Conservation (phyloP, 192 early-diverging fungal genomes). For the Anaeromyces robustus region DNA sequence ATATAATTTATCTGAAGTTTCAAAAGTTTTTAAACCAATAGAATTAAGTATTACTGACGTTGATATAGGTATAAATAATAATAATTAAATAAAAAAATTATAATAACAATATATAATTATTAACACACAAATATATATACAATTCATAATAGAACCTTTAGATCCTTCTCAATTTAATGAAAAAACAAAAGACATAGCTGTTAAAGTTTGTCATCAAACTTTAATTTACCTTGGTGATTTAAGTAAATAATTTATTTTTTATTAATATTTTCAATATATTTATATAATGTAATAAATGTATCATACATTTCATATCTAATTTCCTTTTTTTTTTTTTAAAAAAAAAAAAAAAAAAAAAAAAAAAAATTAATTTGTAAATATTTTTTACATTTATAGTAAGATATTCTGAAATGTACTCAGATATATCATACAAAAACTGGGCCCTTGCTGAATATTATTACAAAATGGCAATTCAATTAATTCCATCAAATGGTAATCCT, state of each 20-base stretch:
- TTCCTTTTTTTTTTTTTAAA: no score
- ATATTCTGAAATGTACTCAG: conserved; percentile 40
- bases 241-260: neutral
- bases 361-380: no score
- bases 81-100: neutral
- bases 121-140: no score
- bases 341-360: no score
- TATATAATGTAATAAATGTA: neutral
- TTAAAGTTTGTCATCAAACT: neutral
- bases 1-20: neutral
- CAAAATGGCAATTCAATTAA: conserved; percentile 33
- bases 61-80: neutral
- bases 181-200: neutral
- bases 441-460: conserved; percentile 41
- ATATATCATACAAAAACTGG: conserved; percentile 38
- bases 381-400: conserved; percentile 20
- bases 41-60: neutral
- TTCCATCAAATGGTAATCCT: conserved; percentile 47
- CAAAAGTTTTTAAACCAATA: neutral
- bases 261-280: neutral
- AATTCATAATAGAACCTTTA: neutral
- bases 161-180: neutral
- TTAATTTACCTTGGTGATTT: neutral
- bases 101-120: no score
- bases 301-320: neutral